Conservation (phyloP, 148 eudicot genomes). For the Rhododendron ovatum region DNA sequence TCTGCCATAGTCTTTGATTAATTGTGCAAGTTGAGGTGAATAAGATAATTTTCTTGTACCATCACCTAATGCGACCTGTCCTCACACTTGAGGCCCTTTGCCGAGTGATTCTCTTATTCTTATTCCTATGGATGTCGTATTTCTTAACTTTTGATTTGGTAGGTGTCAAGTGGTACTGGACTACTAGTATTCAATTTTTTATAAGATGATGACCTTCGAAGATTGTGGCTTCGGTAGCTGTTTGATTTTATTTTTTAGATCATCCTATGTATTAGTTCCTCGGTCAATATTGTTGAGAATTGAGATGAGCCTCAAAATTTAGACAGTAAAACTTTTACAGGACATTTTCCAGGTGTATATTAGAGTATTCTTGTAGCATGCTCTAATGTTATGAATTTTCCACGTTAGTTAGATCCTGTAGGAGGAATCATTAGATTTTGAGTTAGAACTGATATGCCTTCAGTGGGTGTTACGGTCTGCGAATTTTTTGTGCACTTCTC, state of each 20-base stretch:
- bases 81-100: background rate
- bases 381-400: background rate
- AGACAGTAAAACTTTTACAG: too few relatives aligned
- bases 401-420: background rate
- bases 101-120: background rate
- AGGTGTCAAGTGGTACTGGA: background rate
- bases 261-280: background rate
- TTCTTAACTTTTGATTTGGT: background rate
- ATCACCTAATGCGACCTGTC: background rate
- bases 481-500: background rate
- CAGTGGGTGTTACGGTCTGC: background rate
- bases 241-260: too few relatives aligned
- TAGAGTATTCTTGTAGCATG: background rate
- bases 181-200: background rate
- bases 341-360: background rate
- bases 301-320: too few relatives aligned
- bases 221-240: background rate
- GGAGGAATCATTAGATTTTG: background rate
- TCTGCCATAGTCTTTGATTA: background rate
- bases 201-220: background rate
- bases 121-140: background rate
- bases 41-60: background rate
- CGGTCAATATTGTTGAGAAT: background rate
- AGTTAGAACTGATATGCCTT: background rate
- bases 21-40: background rate